phyloP scores from a whole-genome alignment of 306 rosid genomes.

The Quercus ilex region DNA sequence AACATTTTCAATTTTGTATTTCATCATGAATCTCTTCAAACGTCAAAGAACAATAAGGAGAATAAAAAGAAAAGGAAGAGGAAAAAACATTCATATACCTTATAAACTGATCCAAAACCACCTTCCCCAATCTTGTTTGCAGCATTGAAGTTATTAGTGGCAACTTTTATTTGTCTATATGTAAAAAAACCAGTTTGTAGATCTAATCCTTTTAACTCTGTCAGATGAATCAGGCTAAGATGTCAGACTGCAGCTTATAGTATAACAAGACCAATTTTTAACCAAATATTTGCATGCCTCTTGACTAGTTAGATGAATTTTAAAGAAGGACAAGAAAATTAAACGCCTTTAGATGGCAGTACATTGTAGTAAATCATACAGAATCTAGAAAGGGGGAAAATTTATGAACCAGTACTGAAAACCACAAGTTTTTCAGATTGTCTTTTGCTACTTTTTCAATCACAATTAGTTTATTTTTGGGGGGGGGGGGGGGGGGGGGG shows the following conservation, averaged over 20 bases:
- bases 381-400: no score
- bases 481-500: no score
- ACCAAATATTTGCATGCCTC: neutral
- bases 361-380: no score
- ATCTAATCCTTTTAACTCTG: slow-evolving; percentile 10
- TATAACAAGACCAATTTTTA: slow-evolving; percentile 4
- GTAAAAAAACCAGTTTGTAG: slow-evolving; percentile 17
- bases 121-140: slow-evolving; percentile 67
- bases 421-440: no score
- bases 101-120: slow-evolving; percentile 74
- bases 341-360: no score
- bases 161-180: slow-evolving; percentile 24
- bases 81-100: slow-evolving; percentile 37
- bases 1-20: neutral
- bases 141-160: slow-evolving; percentile 54
- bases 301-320: neutral
- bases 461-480: no score
- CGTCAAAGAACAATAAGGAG: neutral
- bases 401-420: no score
- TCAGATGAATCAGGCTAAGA: neutral
- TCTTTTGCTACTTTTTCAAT: no score
- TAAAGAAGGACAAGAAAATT: no score
- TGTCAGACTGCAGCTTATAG: neutral
- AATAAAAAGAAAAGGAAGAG: neutral
- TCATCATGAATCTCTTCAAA: neutral